Evolutionary conservation across 2,329 filamentous ascomycete species (phyloP).

Genomic region (Xylaria digitata): DNA sequence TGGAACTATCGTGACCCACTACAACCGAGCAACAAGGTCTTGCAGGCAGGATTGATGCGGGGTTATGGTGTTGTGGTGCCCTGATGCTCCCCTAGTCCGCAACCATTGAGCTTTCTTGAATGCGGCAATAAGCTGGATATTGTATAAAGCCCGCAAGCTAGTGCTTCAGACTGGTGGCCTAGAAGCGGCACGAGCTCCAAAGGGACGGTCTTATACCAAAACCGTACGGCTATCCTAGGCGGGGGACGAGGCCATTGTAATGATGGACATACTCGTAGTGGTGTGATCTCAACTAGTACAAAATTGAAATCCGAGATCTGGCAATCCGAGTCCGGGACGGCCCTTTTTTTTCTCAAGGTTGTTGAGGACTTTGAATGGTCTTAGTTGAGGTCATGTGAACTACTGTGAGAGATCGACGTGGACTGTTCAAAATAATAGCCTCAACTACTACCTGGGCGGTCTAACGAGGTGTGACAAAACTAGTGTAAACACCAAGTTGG

Average conservation of each 20-base stretch:
- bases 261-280: slow-evolving; percentile 4
- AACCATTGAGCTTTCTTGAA: slow-evolving; percentile 13
- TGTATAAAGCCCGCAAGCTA: slow-evolving; percentile 6
- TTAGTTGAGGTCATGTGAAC: neutral
- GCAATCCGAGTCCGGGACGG: slow-evolving; percentile 14
- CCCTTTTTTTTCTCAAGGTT: slow-evolving; percentile 5
- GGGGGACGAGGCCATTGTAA: slow-evolving; percentile 8
- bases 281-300: neutral
- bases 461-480: neutral
- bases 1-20: slow-evolving; percentile 15
- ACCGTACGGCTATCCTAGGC: slow-evolving; percentile 1
- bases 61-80: slow-evolving; percentile 24
- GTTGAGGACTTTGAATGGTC: slow-evolving; percentile 6
- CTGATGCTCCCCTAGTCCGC: slow-evolving; percentile 4
- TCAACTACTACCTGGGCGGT: no score
- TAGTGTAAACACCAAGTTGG: neutral
- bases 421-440: neutral
- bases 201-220: neutral
- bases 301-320: slow-evolving; percentile 10
- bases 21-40: slow-evolving; percentile 5
- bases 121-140: slow-evolving; percentile 16
- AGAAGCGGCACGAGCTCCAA: slow-evolving; percentile 11
- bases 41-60: slow-evolving; percentile 16
- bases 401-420: neutral
- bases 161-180: slow-evolving; percentile 12